These are phyloP conservation scores for Psilocybe azurescens DNA, from an alignment of 768 basidiomycete genomes.

Conservation along the genomic window DNA sequence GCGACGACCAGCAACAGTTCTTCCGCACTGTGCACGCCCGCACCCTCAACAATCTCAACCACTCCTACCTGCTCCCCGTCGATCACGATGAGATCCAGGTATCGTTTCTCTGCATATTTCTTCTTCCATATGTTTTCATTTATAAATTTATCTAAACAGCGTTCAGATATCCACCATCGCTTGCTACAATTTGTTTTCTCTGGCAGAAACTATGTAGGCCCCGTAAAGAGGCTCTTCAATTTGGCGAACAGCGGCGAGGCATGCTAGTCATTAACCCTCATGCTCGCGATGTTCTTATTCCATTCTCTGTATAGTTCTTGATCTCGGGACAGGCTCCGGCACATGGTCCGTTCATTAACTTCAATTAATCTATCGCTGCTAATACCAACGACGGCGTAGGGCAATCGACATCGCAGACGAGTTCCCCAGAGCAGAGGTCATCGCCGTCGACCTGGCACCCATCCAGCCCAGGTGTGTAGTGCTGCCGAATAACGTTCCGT, in stretches of 20 bases:
- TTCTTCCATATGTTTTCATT: background rate
- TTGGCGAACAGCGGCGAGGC: slow-evolving; percentile 52
- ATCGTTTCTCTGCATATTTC: slow-evolving; percentile 15
- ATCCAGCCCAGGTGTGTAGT: slow-evolving; percentile 67
- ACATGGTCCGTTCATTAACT: slow-evolving; percentile 48
- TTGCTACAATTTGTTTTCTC: slow-evolving; percentile 70
- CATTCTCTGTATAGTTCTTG: slow-evolving; percentile 51
- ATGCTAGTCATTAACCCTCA: slow-evolving; percentile 15
- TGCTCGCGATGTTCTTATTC: slow-evolving; percentile 11
- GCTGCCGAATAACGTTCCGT: slow-evolving; percentile 29
- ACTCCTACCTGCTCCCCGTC: slow-evolving; percentile 65
- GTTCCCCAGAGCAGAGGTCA: slow-evolving; percentile 68
- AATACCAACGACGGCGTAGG: slow-evolving; percentile 40
- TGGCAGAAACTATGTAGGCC: slow-evolving; percentile 71
- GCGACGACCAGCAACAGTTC: slow-evolving; percentile 53
- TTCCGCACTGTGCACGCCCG: slow-evolving; percentile 61
- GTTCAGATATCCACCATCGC: slow-evolving; percentile 66
- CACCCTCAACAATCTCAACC: slow-evolving; percentile 59
- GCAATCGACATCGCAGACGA: slow-evolving; percentile 78
- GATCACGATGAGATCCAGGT: slow-evolving; percentile 73
- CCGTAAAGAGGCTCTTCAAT: slow-evolving; percentile 60
- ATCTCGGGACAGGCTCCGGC: slow-evolving; percentile 73
- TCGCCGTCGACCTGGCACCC: slow-evolving; percentile 75
- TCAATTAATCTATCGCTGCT: slow-evolving; percentile 8
- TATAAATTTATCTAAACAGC: slow-evolving; percentile 41